Conservation (phyloP, 305 asterid genomes). For the Solanum aculeatissimum region DNA sequence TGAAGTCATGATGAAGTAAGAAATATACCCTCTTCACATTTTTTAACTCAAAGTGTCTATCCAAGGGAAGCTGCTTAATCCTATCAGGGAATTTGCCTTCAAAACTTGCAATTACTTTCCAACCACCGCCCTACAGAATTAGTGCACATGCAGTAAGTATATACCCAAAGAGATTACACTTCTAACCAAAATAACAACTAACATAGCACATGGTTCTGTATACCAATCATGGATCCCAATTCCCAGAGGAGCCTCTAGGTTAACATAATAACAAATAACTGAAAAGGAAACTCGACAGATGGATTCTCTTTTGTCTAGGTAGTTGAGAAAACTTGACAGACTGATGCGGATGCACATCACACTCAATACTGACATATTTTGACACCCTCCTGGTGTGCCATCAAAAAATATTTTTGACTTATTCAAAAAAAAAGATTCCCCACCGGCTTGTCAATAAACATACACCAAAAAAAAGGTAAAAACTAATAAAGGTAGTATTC, state of each 20-base stretch:
- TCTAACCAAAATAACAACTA: not conserved
- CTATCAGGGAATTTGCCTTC: constrained; percentile 72
- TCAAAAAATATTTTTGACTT: not conserved
- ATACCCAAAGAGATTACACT: not conserved
- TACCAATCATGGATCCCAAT: not conserved
- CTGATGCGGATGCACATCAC: not conserved
- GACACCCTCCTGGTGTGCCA: not conserved
- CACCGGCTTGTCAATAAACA: not conserved
- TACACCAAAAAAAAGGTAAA: not conserved
- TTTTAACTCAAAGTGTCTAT: constrained; percentile 53
- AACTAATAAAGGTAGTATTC: not conserved
- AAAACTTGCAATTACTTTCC: constrained; percentile 74
- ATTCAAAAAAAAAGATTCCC: not conserved
- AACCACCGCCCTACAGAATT: constrained; percentile 51
- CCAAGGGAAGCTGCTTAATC: constrained; percentile 62
- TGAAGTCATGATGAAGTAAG: constrained; percentile 1
- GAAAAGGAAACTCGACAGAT: not conserved
- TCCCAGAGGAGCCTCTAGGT: not conserved
- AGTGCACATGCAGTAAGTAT: not conserved
- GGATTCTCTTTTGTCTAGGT: not conserved
- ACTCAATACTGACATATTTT: not conserved
- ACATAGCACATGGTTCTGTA: not conserved
- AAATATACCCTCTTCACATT: constrained; percentile 67
- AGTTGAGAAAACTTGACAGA: not conserved
- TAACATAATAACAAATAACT: not conserved